Evolutionary conservation across 164 flowering plant species (phyloP), one percentile per base, ranked within the genome.

Genomic region (Platanus orientalis): DNA sequence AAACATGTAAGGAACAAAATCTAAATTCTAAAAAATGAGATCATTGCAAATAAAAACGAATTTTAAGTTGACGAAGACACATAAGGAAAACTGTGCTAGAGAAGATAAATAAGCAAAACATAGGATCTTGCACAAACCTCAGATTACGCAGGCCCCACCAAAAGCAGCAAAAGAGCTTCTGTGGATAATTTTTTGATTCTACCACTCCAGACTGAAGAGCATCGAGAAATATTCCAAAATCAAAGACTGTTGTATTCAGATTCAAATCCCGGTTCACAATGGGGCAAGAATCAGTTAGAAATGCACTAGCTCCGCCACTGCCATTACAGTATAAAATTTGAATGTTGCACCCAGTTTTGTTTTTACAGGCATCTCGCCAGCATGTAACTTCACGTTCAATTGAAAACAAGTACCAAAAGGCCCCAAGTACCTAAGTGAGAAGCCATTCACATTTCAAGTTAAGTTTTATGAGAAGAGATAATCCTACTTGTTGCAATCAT

Each of bases 141-240:
- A 95, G 53, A 77, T 85, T 90, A 64, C 78, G 90, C 57, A 92
- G 79, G 21, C 97, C 99, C 99, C 99, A 95, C 99, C 97, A 95
- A 62, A 95, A 90, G 78, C 99, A 92, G 76, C 80, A 95, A 62
- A 86, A 87, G 61, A 91, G 75, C 73, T 90, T 95, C 82, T 92
- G 71, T 11, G 86, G 89, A 67, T 92, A 95, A 78, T 88, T 76
- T 20, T 57, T 79, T 23, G 94, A 80, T 57, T 75, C 78, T 71
- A 92, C 94, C 23, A 95, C 80, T 59, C 83, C 87, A 57, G 88
- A 79, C 25, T 83, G 71, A 51, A 89, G 89, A 59, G 96, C 97
- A 64, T 76, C 70, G 45, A 81, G 85, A 67, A 83, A 92, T 64
- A 95, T 90, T 61, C 99, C 99, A 73, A 88, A 95, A 73, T 94